Base-by-base conservation (phyloP, 129 eudicot genomes). In the Chrysanthemum seticuspe region DNA sequence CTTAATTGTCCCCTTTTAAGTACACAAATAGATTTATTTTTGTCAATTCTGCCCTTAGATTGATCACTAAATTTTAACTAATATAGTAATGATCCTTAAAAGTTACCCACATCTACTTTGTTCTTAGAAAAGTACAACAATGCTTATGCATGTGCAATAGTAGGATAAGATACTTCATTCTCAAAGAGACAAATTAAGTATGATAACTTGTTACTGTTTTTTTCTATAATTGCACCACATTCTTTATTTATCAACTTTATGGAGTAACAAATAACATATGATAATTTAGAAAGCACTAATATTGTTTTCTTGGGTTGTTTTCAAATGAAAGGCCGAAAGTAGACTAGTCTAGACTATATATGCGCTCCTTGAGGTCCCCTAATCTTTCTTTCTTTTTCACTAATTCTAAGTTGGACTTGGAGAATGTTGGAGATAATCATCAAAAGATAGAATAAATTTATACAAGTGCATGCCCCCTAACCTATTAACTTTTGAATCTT, bases 301-400 rank as follows among this genome's bases (percentile, higher is more conserved):
- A 40, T 40, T 40, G 47, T 40, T 40, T 40, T 40, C 47, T 40
- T 40, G 10, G 9, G 2, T 71, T 77, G 25, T 51, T 70, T 77
- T 78, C 55, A 72, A 72, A 78, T 27, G 52, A 56, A 72, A 68
- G 49, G 78, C 82, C 78, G 78, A 78, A 78, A 78, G 82, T 72
- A 7, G 77, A 23, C 25, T 23, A 64, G 73, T 71, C 73, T 71
- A 36, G 45, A 40, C 47, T 40, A 40, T 40, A 40, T 31, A 71
- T 71, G 59, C 82, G 82, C 82, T 78, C 82, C 78, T 72, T 49
- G 73, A 78, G 82, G 82, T 68, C 82, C 82, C 77, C 67, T 72
- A 27, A 78, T 65, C 49, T 56, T 63, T 78, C 25, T 23, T 7
- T 76, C 68, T 76, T 78, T 78, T 72, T 71, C 72, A 64, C 65